Evolutionary conservation across 768 basidiomycete species (phyloP).

Genomic region (Rubroboletus satanas): DNA sequence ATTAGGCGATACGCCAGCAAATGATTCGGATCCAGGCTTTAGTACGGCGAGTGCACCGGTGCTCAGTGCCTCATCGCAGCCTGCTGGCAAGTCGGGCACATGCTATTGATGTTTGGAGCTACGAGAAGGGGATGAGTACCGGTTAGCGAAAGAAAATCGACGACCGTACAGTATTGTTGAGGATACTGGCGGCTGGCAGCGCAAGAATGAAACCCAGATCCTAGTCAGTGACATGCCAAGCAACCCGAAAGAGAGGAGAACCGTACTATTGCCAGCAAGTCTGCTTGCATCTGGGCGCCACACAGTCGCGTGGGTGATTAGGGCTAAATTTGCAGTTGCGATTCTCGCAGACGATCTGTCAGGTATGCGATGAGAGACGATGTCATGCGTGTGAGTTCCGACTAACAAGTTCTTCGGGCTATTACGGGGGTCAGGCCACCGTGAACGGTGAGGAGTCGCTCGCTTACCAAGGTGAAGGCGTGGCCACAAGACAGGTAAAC

Average conservation of each 20-base stretch:
- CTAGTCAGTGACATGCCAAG: slow-evolving; percentile 12
- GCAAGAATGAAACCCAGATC: slow-evolving; percentile 1
- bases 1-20: slow-evolving; percentile 21
- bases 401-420: slow-evolving; percentile 40
- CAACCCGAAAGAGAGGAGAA: not conserved
- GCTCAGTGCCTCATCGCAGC: slow-evolving; percentile 24
- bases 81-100: slow-evolving; percentile 40
- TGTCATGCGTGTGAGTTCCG: not conserved
- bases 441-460: not conserved
- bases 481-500: slow-evolving; percentile 49
- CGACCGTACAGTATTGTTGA: slow-evolving; percentile 42
- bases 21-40: slow-evolving; percentile 11
- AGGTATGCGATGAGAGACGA: slow-evolving; percentile 6
- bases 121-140: not conserved
- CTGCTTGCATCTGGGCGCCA: slow-evolving; percentile 39
- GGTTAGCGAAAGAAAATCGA: not conserved
- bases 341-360: slow-evolving; percentile 46
- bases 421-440: slow-evolving; percentile 3
- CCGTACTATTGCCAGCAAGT: slow-evolving; percentile 49
- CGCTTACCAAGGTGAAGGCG: slow-evolving; percentile 39
- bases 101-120: slow-evolving; percentile 43
- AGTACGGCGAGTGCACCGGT: not conserved
- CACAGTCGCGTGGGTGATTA: slow-evolving; percentile 43
- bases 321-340: slow-evolving; percentile 53
- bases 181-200: slow-evolving; percentile 39